A percentile compares a stretch with the other conserved stretches of the same genome.
Conservation (phyloP, 768 basidiomycete genomes). For the Pleurotus tuoliensis region DNA sequence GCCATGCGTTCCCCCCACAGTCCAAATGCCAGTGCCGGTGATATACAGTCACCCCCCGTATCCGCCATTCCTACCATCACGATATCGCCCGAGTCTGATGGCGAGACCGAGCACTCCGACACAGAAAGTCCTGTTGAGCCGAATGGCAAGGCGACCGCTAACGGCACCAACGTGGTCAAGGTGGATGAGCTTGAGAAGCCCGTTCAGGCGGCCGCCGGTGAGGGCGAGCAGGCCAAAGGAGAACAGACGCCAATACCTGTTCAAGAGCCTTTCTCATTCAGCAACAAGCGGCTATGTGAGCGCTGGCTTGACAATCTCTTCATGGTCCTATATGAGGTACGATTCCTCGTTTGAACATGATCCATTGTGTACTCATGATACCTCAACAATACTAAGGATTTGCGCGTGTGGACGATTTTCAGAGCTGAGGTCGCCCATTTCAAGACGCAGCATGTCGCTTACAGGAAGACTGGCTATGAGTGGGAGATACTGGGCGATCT, state of each 20-base stretch:
- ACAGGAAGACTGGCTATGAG: slow-evolving; percentile 93
- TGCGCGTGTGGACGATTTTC: slow-evolving; percentile 98
- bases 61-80: slow-evolving; percentile 11
- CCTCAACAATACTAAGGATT: slow-evolving; percentile 51
- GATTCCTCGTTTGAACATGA: slow-evolving; percentile 14
- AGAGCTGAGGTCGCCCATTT: slow-evolving; percentile 98
- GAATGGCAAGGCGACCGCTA: slow-evolving; percentile 22
- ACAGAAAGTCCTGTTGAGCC: slow-evolving; percentile 19
- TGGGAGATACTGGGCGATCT: slow-evolving; percentile 99
- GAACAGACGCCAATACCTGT: slow-evolving; percentile 29
- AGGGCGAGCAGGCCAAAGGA: slow-evolving; percentile 31
- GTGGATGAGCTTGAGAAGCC: slow-evolving; percentile 39
- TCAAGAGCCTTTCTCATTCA: slow-evolving; percentile 82
- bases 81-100: slow-evolving; percentile 23
- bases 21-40: slow-evolving; percentile 17
- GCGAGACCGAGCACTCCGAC: slow-evolving; percentile 30
- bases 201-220: slow-evolving; percentile 48
- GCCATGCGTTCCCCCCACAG: slow-evolving; percentile 48
- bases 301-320: slow-evolving; percentile 97
- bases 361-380: slow-evolving; percentile 6
- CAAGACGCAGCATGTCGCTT: slow-evolving; percentile 97
- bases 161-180: slow-evolving; percentile 27
- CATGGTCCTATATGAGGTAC: slow-evolving; percentile 95
- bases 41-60: slow-evolving; percentile 18
- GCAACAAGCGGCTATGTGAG: slow-evolving; percentile 94